Evolutionary conservation across 2,329 filamentous ascomycete genomes (phyloP).

Genomic region (Colletotrichum agaves): DNA sequence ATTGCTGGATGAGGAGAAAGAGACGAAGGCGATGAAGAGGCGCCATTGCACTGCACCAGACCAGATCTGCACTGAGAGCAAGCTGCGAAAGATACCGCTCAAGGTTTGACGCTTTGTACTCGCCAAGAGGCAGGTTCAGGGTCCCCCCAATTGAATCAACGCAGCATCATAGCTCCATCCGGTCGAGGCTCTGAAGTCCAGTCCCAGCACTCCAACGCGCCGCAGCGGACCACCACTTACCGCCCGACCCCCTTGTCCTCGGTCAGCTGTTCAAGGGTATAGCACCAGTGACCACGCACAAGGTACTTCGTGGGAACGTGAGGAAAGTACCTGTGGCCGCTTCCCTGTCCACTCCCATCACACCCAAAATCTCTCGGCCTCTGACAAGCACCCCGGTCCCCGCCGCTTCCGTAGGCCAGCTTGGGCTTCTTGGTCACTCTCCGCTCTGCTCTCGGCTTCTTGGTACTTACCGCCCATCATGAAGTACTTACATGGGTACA

Average conservation of each 20-base stretch:
- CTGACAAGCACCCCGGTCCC: conserved; percentile 38
- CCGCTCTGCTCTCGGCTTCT: conserved; percentile 10
- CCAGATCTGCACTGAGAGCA: neutral
- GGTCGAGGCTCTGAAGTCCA: conserved; percentile 5
- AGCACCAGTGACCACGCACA: neutral
- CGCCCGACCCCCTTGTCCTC: conserved; percentile 18
- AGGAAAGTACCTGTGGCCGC: neutral
- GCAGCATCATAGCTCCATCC: conserved; percentile 33
- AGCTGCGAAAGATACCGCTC: conserved; percentile 2
- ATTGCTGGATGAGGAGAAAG: neutral
- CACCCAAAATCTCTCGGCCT: conserved; percentile 28
- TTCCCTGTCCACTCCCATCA: neutral
- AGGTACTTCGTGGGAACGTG: neutral
- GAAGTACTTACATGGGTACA: no score
- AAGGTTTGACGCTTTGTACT: conserved; percentile 2
- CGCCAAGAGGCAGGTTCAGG: conserved; percentile 31
- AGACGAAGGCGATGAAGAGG: conserved; percentile 1
- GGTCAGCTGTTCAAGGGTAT: conserved; percentile 33
- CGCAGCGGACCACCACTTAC: conserved; percentile 20
- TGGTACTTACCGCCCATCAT: conserved; percentile 24
- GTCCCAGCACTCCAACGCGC: conserved; percentile 21
- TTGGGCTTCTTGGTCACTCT: conserved; percentile 35
- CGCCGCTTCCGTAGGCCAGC: conserved; percentile 37
- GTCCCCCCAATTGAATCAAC: conserved; percentile 29
- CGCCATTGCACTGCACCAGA: neutral